Evolutionary conservation across 2,329 filamentous ascomycete species (phyloP), one percentile per base, ranked within the genome.

Genomic region (Tolypocladium capitatum): DNA sequence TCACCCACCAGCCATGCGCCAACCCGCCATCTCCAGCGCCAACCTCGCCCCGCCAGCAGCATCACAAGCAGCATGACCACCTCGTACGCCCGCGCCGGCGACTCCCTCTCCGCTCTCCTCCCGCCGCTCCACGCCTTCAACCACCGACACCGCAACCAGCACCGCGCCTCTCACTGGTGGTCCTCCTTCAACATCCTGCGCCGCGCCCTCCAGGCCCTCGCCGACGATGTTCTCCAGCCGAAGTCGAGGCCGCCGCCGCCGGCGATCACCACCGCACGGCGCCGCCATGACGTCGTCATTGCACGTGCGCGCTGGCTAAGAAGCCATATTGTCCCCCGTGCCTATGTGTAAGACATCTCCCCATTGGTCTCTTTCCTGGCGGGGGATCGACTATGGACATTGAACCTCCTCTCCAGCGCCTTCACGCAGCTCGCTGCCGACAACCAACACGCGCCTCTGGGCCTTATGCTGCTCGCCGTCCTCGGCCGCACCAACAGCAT

Each of bases 91-190:
- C 48, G 48, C 35, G 50, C 58, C 38, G 52, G 57, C 46, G 51
- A 55, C 43, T 54, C 59, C 27, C 65, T 78, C 40, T 49, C 56
- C 3, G 61, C 69, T 2, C 59, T 73, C 28, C 56, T 69, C 28
- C 62, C 75, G 45, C 67, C 90, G 43, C 78, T 96, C 41, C 73
- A 83, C 58, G 76, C 85, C 54, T 78, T 94, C 57, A 78, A 83
- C 64, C 81, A 87, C 62, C 86, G 89, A 58, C 92, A 96, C 70
- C 83, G 82, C 60, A 97, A 96, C 68, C 91, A 97, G 68, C 91
- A 97, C 65, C 81, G 81, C 48, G 73, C 76, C 52, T 77, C 82
- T 30, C 78, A 80, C 60, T 98, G 91, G 91, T 97, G 86, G 80
- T 62, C 68, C 16, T 78, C 80, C 57, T 79, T 96, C 51, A 75